Base-by-base conservation (phyloP, 139 green algal genomes). In the Picochlorum sp. region DNA sequence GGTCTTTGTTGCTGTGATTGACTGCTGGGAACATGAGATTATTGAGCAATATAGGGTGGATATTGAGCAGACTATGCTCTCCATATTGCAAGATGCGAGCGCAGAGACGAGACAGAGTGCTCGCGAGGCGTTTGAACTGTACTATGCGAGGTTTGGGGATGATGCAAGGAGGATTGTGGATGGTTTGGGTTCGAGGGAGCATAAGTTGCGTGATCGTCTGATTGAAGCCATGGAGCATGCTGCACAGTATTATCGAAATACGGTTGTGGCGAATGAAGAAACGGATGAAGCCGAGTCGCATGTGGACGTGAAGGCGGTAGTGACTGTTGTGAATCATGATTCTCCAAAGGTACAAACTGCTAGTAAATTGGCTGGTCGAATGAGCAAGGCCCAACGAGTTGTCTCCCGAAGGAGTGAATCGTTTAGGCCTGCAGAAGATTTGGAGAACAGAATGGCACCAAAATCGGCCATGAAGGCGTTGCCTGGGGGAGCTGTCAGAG, bases 1-100 rank as follows among this genome's bases (percentile, higher is more conserved):
- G 9, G 80, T 74, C 53, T 57, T 88, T 29, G 26, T 76, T 4
- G 59, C 74, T 59, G 67, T 73, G 2, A 24, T 88, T 25, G 65
- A 83, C 51, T 57, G 56, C 3, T 89, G 72, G 79, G 64, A 77
- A 3, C 32, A 55, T 2, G n/a, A 57, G 7, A 43, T 50, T 32
- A 74, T 63, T 14, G 51, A 70, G 14, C 63, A 64, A 16, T 49
- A 67, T 32, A 2, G 66, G 7, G 81, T 84, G 8, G n/a, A 24
- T 3, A 3, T 88, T 0, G 79, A 87, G 26, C 36, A 39, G 3
- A 70, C 72, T 2, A 63, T 87, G 5, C 30, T 63, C 7, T 51
- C 64, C 5, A 69, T 70, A 4, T 52, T 44, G 1, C 59, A 69
- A 31, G 81, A 89, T 51, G 61, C 70, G 0, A 33, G 57, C 22